phyloP scores from a whole-genome alignment of 1,139 yeast species.

The Geotrichum bryndzae region DNA sequence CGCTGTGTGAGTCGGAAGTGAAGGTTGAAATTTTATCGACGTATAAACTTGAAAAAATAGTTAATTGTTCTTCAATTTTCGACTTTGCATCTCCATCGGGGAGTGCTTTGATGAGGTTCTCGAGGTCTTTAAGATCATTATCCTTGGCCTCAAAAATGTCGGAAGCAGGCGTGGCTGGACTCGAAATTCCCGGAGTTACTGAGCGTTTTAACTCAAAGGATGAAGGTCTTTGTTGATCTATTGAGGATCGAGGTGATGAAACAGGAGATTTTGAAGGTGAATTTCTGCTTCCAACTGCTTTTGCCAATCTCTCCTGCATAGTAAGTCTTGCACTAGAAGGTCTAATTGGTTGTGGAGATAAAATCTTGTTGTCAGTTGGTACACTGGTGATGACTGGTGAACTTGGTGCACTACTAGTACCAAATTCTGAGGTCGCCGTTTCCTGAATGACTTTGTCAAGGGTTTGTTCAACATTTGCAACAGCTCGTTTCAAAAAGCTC shows the following conservation, averaged over 20 bases:
- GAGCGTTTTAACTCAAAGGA: background rate
- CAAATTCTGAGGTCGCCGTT: constrained; percentile 19
- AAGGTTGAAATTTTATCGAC: constrained; percentile 1
- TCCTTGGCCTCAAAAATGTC: background rate
- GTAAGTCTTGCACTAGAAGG: constrained; percentile 47
- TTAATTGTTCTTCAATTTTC: constrained; percentile 10
- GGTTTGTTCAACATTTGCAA: constrained; percentile 37
- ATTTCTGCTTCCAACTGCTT: constrained; percentile 52
- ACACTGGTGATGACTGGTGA: constrained; percentile 8
- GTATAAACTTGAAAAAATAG: constrained; percentile 8
- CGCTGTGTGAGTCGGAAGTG: constrained; percentile 19
- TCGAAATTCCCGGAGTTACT: background rate
- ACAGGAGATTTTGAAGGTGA: constrained; percentile 11
- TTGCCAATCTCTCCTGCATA: constrained; percentile 71
- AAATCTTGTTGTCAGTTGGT: constrained; percentile 6
- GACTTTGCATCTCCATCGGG: background rate
- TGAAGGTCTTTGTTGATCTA: constrained; percentile 6
- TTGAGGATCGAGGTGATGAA: constrained; percentile 10
- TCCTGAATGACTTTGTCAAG: constrained; percentile 36
- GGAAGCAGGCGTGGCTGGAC: background rate
- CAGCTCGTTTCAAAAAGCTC: constrained; percentile 34
- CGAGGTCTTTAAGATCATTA: background rate
- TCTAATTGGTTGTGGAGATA: constrained; percentile 4
- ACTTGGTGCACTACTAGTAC: background rate
- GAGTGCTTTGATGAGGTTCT: background rate